phyloP scores from a whole-genome alignment of 2,329 filamentous ascomycete species.

The Fusarium chaquense region DNA sequence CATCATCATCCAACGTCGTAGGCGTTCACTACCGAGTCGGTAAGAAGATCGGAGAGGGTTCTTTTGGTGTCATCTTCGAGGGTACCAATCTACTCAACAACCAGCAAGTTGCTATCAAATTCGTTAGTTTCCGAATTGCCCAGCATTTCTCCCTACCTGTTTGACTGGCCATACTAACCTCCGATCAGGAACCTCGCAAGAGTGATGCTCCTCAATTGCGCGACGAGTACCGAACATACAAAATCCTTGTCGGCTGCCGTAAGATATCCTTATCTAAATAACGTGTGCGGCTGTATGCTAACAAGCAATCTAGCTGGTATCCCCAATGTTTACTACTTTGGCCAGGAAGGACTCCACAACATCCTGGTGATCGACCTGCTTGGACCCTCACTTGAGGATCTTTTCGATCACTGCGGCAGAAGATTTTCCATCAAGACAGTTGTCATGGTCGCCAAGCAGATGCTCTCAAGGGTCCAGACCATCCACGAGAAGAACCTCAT shows the following conservation, averaged over 20 bases:
- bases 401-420: conserved; percentile 97
- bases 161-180: conserved; percentile 11
- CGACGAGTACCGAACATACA: conserved; percentile 99
- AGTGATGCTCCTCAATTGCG: conserved; percentile 97
- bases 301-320: conserved; percentile 78
- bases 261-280: conserved; percentile 58
- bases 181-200: conserved; percentile 90
- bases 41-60: conserved; percentile 99
- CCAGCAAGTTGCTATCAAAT: conserved; percentile 99
- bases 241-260: conserved; percentile 99
- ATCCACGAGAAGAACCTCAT: conserved; percentile 99
- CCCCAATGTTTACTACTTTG: conserved; percentile 99
- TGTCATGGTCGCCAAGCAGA: conserved; percentile 99
- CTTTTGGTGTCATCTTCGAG: conserved; percentile 98
- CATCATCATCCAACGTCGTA: conserved; percentile 94
- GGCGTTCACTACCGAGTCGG: conserved; percentile 98
- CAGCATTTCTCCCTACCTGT: not conserved
- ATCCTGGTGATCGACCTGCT: conserved; percentile 98
- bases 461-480: conserved; percentile 91
- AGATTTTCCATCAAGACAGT: conserved; percentile 98
- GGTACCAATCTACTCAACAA: conserved; percentile 99
- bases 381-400: conserved; percentile 92
- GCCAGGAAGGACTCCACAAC: conserved; percentile 98
- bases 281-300: conserved; percentile 51
- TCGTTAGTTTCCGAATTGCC: conserved; percentile 69